Evolutionary conservation across 225 moss, liverwort and hornwort species (phyloP), one percentile per base, ranked within the genome.

Genomic region (Bryum argenteum): DNA sequence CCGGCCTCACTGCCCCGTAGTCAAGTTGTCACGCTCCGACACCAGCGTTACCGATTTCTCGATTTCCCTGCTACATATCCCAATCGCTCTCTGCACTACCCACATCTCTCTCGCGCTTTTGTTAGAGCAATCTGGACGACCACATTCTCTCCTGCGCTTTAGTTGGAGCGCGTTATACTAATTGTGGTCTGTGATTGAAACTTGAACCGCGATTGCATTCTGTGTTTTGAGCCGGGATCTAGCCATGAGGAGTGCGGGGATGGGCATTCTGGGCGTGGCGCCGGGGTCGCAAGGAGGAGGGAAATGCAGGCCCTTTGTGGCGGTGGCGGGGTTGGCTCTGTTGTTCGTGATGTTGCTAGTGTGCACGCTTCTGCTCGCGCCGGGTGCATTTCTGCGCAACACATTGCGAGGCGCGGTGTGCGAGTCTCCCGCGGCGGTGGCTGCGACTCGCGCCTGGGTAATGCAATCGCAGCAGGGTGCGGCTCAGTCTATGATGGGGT

Each of bases 201-300:
- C 33, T 33, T 28, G 5, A 5, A 28, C 28, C 5, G 28, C 28
- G 7, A 4, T 6, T 33, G 33, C 33, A 33, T 33, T 33, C 33
- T 33, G 33, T 33, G 43, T 54, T 70, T 13, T 10, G 4, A 11
- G 12, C 39, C 18, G 42, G 48, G 55, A 10, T 69, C 17, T 47
- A 3, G 44, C 0, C 26, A 81, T 81, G 77, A 69, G 54, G 65
- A 69, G 54, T 62, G 63, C 55, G 0, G 58, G 2, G n/a, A 40
- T 77, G 77, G 77, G 81, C 3, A 69, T 77, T 40, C 11, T 81
- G 40, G 81, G 81, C 0, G 58, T 59, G 8, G 43, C 26, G 0
- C 45, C 45, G 43, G 14, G 43, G 7, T 15, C 53, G 8, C 11
- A 28, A 0, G 8, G 37, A 9, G 1, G 33, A 6, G 33, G 33